Evolutionary conservation across 257 asterid genomes (phyloP), one percentile per base, ranked within the genome.

Genomic region (Solanum sparsipilum): DNA sequence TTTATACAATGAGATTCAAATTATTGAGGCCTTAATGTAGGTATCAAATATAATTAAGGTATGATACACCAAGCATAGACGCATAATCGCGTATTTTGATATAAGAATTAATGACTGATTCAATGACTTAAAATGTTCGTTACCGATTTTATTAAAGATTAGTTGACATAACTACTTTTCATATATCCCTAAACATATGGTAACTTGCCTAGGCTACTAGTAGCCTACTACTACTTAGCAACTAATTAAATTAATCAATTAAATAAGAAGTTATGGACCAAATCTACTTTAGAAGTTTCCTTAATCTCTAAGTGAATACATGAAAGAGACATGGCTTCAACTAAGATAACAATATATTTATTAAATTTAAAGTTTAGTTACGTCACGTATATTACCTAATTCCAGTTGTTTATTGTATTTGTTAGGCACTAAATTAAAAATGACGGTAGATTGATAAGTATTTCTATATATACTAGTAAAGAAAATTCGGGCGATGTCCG

Each of bases 281-380:
- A 27, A 44, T 81, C n/a, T 81, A 46, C 18, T 81, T 46, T 81
- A 46, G 67, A 81, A 81, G 39, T 86, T 91, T 84, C 81, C 90
- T 84, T 89, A 76, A 83, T 11, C 48, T 58, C 89, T 72, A 75
- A 29, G 90, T 58, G 36, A 86, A 78, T 85, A 7, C 5, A 1
- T 81, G 85, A 81, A 81, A 81, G 39, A 12, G 39, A 71, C 78
- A 70, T 4, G 90, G 70, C 78, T 84, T 10, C 20, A 84, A 44
- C 75, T 21, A 1, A 76, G 41, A 32, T 31, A 5, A 39, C 13
- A 41, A 76, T 74, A 16, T 35, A 10, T 21, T 72, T 4, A 32
- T 72, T 32, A 32, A 72, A 72, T 72, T 72, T 72, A n/a, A 32
- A 32, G 81, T 72, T 72, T 9, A 72, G 15, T 72, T 79, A 44